These are phyloP conservation scores for Cordyceps fumosorosea DNA, from an alignment of 2,329 filamentous ascomycete genomes.

Conservation along the genomic window DNA sequence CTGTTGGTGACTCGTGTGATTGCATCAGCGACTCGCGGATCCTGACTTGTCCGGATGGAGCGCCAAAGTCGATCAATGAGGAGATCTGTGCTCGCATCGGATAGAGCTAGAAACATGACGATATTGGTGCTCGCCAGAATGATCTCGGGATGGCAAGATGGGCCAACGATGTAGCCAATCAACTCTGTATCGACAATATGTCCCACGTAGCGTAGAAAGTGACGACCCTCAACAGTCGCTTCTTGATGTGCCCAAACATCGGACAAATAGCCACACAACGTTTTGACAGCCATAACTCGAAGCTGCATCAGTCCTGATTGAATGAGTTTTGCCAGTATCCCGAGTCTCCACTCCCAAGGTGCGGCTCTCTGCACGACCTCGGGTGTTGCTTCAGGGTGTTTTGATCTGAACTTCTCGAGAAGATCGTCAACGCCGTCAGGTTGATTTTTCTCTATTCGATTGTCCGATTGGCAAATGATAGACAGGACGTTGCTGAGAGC, in stretches of 20 bases:
- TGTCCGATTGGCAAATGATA: conserved; percentile 24
- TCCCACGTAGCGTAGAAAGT: conserved; percentile 61
- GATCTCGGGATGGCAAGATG: conserved; percentile 87
- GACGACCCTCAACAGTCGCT: conserved; percentile 35
- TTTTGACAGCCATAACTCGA: conserved; percentile 69
- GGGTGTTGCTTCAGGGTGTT: conserved; percentile 31
- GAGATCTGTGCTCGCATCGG: conserved; percentile 60
- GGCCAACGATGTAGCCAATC: conserved; percentile 80
- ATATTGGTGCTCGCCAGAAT: conserved; percentile 77
- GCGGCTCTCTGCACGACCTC: conserved; percentile 40
- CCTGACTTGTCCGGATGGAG: conserved; percentile 72
- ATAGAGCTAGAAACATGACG: conserved; percentile 79
- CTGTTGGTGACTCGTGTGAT: conserved; percentile 58
- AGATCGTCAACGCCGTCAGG: conserved; percentile 5
- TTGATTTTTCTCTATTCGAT: not conserved
- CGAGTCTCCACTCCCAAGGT: conserved; percentile 62
- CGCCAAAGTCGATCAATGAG: conserved; percentile 82
- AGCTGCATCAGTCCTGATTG: conserved; percentile 86
- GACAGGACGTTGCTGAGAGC: conserved; percentile 38
- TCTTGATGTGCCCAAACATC: conserved; percentile 54
- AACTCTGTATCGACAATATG: conserved; percentile 56
- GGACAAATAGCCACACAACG: conserved; percentile 66
- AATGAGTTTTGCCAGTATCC: conserved; percentile 63
- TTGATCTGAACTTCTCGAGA: conserved; percentile 20
- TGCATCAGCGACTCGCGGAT: conserved; percentile 77